phyloP scores from a whole-genome alignment of 805 yeast species.

The Debaryomyces castellii region DNA sequence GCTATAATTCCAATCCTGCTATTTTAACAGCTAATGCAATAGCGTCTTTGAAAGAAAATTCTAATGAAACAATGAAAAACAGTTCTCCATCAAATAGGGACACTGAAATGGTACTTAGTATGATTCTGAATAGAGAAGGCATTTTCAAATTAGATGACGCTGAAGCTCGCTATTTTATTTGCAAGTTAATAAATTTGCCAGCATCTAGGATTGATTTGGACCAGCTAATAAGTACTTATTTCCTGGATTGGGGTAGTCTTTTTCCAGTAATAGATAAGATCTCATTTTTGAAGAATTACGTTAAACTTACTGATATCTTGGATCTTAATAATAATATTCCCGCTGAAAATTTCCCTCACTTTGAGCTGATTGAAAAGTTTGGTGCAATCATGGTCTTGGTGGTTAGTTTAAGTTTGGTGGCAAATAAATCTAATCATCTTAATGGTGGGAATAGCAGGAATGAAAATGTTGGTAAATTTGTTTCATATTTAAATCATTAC shows the following conservation, averaged over 20 bases:
- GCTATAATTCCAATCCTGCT: conserved; percentile 71
- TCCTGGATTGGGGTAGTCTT: conserved; percentile 73
- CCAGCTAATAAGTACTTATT: conserved; percentile 63
- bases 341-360: conserved; percentile 9
- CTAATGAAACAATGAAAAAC: conserved; percentile 12
- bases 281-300: conserved; percentile 63
- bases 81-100: conserved; percentile 1
- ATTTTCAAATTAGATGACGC: conserved; percentile 26
- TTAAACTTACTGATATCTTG: conserved; percentile 43
- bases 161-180: conserved; percentile 48
- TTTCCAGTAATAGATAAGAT: conserved; percentile 70
- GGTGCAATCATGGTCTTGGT: conserved; percentile 54
- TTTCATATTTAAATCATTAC: conserved; percentile 42
- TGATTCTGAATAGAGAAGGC: conserved; percentile 28
- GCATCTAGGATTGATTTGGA: conserved; percentile 64
- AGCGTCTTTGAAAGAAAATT: conserved; percentile 60
- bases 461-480: conserved; percentile 18
- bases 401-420: conserved; percentile 47
- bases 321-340: conserved; percentile 26
- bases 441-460: conserved; percentile 9
- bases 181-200: conserved; percentile 27
- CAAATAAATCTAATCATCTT: conserved; percentile 35
- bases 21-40: conserved; percentile 67
- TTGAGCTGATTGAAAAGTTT: conserved; percentile 49
- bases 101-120: conserved; percentile 13